A percentile compares a stretch with the other conserved stretches of the same genome.
These are phyloP conservation scores for Panicum hallii DNA, from an alignment of 202 grass and related monocot genomes.

Conservation along the genomic window DNA sequence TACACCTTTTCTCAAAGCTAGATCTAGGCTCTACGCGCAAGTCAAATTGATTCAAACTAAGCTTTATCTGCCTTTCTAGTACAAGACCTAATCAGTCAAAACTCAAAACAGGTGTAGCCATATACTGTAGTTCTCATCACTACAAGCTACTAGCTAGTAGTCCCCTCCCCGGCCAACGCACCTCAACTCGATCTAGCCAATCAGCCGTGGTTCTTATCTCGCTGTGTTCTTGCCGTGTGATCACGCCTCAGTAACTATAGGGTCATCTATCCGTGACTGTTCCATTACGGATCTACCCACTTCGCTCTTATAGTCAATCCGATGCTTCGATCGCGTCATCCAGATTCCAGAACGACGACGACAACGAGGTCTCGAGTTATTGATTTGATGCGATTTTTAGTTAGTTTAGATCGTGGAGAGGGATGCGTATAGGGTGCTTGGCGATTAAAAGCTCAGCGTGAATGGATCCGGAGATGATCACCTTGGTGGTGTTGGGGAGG, in stretches of 20 bases:
- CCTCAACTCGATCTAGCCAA: neutral
- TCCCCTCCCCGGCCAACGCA: neutral
- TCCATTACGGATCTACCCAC: conserved; percentile 38
- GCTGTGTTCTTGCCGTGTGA: neutral
- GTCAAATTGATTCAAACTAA: conserved; percentile 21
- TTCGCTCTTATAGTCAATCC: neutral
- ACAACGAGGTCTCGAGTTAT: neutral
- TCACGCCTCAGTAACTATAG: neutral
- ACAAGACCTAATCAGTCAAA: conserved; percentile 25
- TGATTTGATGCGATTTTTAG: neutral
- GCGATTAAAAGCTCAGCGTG: neutral
- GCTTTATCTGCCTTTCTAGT: neutral
- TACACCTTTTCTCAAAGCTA: conserved; percentile 25
- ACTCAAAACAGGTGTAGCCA: neutral
- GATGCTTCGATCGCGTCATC: neutral
- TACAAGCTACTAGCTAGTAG: neutral
- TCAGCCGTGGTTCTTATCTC: conserved; percentile 1
- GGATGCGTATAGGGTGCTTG: neutral
- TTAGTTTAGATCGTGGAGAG: neutral
- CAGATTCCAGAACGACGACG: neutral
- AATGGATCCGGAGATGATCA: conserved; percentile 27
- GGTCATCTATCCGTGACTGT: conserved; percentile 19
- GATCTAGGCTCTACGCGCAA: conserved; percentile 21
- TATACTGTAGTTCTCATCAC: neutral
- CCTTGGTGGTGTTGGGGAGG: conserved; percentile 96